phyloP scores from a whole-genome alignment of 2,329 filamentous ascomycete species.

The Arthrinium puccinioides region DNA sequence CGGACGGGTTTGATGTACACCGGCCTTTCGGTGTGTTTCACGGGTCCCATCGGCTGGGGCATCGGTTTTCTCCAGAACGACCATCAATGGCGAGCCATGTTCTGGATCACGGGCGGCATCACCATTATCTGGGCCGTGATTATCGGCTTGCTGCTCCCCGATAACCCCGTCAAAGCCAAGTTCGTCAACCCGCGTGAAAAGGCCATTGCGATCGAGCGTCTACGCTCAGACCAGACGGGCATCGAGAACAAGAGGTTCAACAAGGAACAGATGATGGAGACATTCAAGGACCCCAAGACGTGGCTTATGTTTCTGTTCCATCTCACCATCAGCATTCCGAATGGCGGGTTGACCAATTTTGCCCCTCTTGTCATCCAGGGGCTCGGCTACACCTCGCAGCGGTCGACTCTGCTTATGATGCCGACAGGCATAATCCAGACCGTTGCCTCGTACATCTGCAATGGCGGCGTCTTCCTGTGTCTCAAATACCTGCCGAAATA shows the following conservation, averaged over 20 bases:
- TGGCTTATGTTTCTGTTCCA: conserved; percentile 26
- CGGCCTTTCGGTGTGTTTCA: conserved; percentile 7
- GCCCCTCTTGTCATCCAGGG: background rate
- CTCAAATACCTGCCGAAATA: conserved; percentile 8
- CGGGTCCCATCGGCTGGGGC: conserved; percentile 7
- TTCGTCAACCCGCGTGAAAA: conserved; percentile 38
- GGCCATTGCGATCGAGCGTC: conserved; percentile 38
- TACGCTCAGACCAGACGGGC: conserved; percentile 44
- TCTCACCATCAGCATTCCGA: conserved; percentile 33
- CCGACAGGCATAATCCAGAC: conserved; percentile 23
- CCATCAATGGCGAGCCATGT: conserved; percentile 7
- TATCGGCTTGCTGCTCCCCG: conserved; percentile 45
- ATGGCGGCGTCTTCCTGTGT: conserved; percentile 25
- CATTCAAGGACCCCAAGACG: conserved; percentile 13
- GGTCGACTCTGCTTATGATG: conserved; percentile 8
- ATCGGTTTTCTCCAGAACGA: conserved; percentile 5
- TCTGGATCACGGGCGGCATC: conserved; percentile 17
- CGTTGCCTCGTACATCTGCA: conserved; percentile 26
- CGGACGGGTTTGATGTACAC: conserved; percentile 18
- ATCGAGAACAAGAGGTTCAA: conserved; percentile 46
- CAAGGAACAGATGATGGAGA: conserved; percentile 7
- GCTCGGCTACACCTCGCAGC: background rate
- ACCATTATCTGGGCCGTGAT: conserved; percentile 14
- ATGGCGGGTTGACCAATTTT: conserved; percentile 4
- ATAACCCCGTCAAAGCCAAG: conserved; percentile 42